These are phyloP conservation scores for Arabidopsis arenosa DNA, from an alignment of 345 rosid species.

Conservation along the genomic window DNA sequence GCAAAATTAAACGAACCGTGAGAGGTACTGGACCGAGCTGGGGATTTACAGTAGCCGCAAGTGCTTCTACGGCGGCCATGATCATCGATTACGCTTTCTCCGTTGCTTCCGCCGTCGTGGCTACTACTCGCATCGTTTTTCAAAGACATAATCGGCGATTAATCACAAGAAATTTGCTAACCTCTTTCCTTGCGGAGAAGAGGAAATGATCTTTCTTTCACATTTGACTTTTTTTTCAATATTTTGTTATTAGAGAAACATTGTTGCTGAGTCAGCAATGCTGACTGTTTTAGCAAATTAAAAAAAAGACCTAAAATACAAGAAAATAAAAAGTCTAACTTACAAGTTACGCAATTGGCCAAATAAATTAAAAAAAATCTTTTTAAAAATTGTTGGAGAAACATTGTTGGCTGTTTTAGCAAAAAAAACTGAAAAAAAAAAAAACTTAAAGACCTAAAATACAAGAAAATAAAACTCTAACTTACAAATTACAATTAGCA, in stretches of 20 bases:
- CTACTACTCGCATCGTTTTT: conserved; percentile 78
- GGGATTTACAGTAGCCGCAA: conserved; percentile 82
- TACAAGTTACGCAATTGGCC: neutral
- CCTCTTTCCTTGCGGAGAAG: conserved; percentile 16
- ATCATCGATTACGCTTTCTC: conserved; percentile 68
- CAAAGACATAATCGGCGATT: conserved; percentile 34
- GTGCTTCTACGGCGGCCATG: conserved; percentile 55
- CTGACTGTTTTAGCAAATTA: neutral
- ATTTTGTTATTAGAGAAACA: neutral
- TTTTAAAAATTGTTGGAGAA: too few relatives aligned
- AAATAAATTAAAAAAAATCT: too few relatives aligned
- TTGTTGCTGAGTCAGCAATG: too few relatives aligned
- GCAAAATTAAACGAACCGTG: conserved; percentile 59
- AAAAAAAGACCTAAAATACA: neutral
- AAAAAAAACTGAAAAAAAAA: too few relatives aligned
- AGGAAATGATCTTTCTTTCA: conserved; percentile 17
- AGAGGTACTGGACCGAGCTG: conserved; percentile 56
- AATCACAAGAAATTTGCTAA: neutral
- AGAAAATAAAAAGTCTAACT: neutral
- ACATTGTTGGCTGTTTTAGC: too few relatives aligned
- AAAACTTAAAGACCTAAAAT: too few relatives aligned
- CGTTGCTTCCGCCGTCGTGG: conserved; percentile 46
- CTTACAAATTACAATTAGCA: too few relatives aligned
- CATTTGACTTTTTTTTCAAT: neutral
- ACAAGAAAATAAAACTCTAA: too few relatives aligned